Conservation (phyloP, 805 yeast species). For the Dipodascopsis uninucleata region DNA sequence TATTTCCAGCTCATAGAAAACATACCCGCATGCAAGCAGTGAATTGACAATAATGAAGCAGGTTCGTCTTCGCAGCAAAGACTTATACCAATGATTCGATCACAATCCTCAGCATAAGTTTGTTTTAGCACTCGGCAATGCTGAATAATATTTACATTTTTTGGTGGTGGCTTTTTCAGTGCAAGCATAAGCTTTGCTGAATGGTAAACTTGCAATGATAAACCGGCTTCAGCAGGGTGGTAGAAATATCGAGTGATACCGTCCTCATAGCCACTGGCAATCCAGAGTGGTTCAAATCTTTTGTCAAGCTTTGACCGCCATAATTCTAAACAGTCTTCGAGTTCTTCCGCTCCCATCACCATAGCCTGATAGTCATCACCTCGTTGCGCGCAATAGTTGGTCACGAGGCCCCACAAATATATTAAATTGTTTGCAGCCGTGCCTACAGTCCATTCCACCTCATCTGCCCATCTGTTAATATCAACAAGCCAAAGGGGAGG, state of each 20-base stretch:
- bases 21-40: constrained; percentile 20
- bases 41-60: constrained; percentile 14
- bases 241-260: constrained; percentile 11
- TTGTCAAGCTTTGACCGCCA: constrained; percentile 12
- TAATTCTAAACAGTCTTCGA: constrained; percentile 2
- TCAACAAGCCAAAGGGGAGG: constrained; percentile 13
- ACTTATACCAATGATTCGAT: constrained; percentile 20
- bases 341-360: constrained; percentile 6
- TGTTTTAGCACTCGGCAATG: constrained; percentile 9
- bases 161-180: constrained; percentile 9
- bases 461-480: constrained; percentile 2
- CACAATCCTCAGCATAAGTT: constrained; percentile 12
- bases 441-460: constrained; percentile 13
- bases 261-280: constrained; percentile 5
- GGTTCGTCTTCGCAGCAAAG: constrained; percentile 15
- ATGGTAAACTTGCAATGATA: constrained; percentile 14
- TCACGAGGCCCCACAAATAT: constrained; percentile 20
- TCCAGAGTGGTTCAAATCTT: constrained; percentile 17
- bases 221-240: constrained; percentile 21
- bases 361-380: not conserved
- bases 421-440: constrained; percentile 13
- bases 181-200: constrained; percentile 10
- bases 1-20: not conserved
- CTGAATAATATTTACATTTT: constrained; percentile 8
- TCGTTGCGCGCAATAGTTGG: constrained; percentile 10